phyloP scores from a whole-genome alignment of 2,329 filamentous ascomycete genomes.

The Diaporthe batatas region DNA sequence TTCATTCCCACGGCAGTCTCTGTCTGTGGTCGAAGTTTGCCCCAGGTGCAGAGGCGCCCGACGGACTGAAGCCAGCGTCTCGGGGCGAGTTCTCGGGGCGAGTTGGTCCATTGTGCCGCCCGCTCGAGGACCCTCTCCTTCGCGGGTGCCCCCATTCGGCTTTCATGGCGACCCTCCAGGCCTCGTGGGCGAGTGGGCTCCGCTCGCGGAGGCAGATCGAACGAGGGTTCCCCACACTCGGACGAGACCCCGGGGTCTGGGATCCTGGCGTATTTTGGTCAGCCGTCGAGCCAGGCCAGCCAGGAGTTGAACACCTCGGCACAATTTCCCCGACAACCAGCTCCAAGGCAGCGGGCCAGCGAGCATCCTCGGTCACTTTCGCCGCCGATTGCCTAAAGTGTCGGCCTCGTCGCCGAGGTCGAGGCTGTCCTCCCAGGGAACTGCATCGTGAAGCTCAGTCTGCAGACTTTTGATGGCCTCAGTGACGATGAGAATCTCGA shows the following conservation, averaged over 20 bases:
- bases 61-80: constrained; percentile 25
- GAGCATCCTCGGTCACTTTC: constrained; percentile 35
- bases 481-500: background rate
- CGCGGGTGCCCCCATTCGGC: background rate
- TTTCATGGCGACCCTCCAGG: constrained; percentile 4
- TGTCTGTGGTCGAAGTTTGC: background rate
- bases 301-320: constrained; percentile 32
- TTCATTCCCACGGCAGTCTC: background rate
- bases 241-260: constrained; percentile 35
- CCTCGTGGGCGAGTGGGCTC: constrained; percentile 6
- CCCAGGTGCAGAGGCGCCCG: constrained; percentile 13
- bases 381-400: constrained; percentile 36
- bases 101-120: constrained; percentile 23
- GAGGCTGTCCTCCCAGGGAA: constrained; percentile 20
- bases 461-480: constrained; percentile 20
- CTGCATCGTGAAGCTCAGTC: constrained; percentile 27
- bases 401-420: constrained; percentile 5
- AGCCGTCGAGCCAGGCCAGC: background rate
- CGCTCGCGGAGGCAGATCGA: constrained; percentile 23
- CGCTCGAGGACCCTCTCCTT: constrained; percentile 12
- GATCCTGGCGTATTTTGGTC: background rate
- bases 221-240: constrained; percentile 36
- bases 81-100: constrained; percentile 27
- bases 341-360: constrained; percentile 26
- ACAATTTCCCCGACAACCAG: constrained; percentile 30